A percentile compares a stretch with the other conserved stretches of the same genome.
Conservation (phyloP, 306 rosid species). For the Vachellia pachyceras region DNA sequence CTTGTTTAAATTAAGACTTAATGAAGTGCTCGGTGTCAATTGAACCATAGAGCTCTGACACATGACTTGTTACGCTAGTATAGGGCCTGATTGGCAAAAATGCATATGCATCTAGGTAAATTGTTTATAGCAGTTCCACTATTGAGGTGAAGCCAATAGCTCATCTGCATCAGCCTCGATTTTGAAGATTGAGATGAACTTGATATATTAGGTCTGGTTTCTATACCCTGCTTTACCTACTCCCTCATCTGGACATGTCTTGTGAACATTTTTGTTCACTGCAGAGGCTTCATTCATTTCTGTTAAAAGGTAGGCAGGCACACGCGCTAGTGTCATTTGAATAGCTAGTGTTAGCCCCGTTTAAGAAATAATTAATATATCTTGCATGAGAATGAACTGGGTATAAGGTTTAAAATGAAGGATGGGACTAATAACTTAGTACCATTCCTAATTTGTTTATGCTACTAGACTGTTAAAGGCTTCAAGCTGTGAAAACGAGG, state of each 20-base stretch:
- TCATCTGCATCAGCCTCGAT: neutral
- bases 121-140: neutral
- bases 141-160: neutral
- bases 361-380: neutral
- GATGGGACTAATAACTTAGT: too few species aligned
- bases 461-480: too few species aligned
- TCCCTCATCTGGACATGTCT: neutral
- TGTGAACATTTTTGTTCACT: neutral
- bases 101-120: neutral
- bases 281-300: neutral
- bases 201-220: neutral
- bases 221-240: neutral
- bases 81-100: neutral
- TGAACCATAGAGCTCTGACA: too few species aligned
- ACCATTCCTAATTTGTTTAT: too few species aligned
- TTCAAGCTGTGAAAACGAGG: too few species aligned
- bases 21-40: too few species aligned
- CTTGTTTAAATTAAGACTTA: too few species aligned
- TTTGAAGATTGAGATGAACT: neutral
- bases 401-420: too few species aligned
- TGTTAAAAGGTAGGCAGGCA: neutral
- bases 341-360: neutral
- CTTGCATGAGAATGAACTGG: too few species aligned
- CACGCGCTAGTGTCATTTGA: slow-evolving; percentile 1
- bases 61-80: too few species aligned